Conservation (phyloP, 176 grass and related monocot genomes). For the Aegilops longissima region DNA sequence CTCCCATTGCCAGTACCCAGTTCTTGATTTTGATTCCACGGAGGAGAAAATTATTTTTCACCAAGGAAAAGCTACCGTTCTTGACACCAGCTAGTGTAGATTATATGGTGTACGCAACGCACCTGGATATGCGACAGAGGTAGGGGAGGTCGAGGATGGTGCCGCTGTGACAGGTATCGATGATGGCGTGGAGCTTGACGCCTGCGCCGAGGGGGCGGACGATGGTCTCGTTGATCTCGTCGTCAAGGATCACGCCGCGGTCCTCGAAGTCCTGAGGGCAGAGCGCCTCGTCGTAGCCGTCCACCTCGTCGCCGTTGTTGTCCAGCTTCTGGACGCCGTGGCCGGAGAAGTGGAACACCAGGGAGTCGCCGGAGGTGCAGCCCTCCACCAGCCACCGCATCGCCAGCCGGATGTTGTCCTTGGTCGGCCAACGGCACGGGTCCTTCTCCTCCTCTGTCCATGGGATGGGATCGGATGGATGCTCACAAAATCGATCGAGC, state of each 20-base stretch:
- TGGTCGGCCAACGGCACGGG: slow-evolving; percentile 42
- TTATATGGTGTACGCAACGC: not conserved
- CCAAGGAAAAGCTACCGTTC: too few species aligned
- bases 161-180: slow-evolving; percentile 93
- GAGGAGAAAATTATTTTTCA: too few species aligned
- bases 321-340: slow-evolving; percentile 93
- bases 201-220: slow-evolving; percentile 50
- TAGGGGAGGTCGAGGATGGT: slow-evolving; percentile 81
- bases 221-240: slow-evolving; percentile 57
- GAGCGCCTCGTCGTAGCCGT: slow-evolving; percentile 87
- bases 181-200: slow-evolving; percentile 84
- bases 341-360: slow-evolving; percentile 92
- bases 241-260: slow-evolving; percentile 53
- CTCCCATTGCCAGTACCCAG: slow-evolving; percentile 77
- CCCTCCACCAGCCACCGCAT: slow-evolving; percentile 85
- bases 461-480: not conserved
- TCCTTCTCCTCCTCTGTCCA: slow-evolving; percentile 57
- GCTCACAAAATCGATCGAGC: not conserved
- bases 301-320: slow-evolving; percentile 64
- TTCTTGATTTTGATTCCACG: not conserved
- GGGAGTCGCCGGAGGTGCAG: slow-evolving; percentile 48
- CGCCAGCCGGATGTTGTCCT: slow-evolving; percentile 55
- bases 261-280: slow-evolving; percentile 78
- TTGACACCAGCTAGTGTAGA: not conserved
- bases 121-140: slow-evolving; percentile 80